Evolutionary conservation across 2,329 filamentous ascomycete species (phyloP), one percentile per base, ranked within the genome.

Genomic region (Claviceps africana): DNA sequence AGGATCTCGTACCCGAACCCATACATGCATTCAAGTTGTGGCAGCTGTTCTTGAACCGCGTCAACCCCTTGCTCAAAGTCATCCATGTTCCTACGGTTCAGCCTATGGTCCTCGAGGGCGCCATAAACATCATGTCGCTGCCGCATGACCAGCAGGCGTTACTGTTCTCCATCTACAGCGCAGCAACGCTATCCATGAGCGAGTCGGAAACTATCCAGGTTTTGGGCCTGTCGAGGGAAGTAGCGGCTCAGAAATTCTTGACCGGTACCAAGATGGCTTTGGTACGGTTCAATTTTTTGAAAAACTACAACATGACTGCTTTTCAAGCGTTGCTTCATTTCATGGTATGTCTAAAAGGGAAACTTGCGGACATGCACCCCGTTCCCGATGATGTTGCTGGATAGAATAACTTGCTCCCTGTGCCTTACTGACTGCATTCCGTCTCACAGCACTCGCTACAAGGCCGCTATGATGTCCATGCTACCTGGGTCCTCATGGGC

Each of bases 61-160:
- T 90, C 52, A 85, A 90, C 59, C 85, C 86, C 0, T 64, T 88
- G 46, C 79, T 81, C 57, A 90, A 89, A 62, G 68, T 79, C 46
- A 80, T 88, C 25, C 86, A 91, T 61, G 76, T 83, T 1, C 85
- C 86, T 0, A 81, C 81, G 0, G 65, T 88, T 4, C 82, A 88
- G 59, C 75, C 77, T 2, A 75, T 77, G 46, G 70, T 89, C 8
- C 73, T 85, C 39, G 77, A 85, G 53, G 82, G 82, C 2, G 77
- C 75, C 1, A 73, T 73, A 17, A 74, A 79, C 55, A 68, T 82
- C 21, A 67, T 70, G 13, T 73, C 71, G 43, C 65, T 87, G 1
- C 74, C 75, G 0, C 72, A 76, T 42, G 78, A 78, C 51, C 66
- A 79, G 25, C 80, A 85, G 62, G 78, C 81, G 0, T 69, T 84